These are phyloP conservation scores for Sesbania bispinosa DNA, from an alignment of 306 rosid genomes.

Conservation along the genomic window DNA sequence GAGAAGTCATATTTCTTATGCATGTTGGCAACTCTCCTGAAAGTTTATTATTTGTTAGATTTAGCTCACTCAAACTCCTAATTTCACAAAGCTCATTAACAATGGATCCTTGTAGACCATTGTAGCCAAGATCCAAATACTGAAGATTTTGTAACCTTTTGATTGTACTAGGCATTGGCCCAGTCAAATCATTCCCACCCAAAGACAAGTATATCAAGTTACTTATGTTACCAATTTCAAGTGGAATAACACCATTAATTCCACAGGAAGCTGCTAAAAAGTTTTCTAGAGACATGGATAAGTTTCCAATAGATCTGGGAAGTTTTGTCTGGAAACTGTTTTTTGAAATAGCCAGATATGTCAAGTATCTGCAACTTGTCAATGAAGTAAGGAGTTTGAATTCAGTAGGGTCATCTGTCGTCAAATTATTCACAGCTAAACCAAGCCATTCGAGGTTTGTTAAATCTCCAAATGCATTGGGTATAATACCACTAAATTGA, in stretches of 20 bases:
- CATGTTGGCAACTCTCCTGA: conserved; percentile 26
- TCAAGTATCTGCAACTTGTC: not conserved
- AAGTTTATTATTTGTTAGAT: not conserved
- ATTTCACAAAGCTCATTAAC: conserved; percentile 25
- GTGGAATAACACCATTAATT: not conserved
- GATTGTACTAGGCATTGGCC: conserved; percentile 25
- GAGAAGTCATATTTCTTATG: conserved; percentile 12
- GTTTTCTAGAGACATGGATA: not conserved
- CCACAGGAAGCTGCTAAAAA: not conserved
- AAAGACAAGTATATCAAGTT: not conserved
- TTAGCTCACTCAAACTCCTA: not conserved
- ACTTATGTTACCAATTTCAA: conserved; percentile 24
- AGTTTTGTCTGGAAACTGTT: not conserved
- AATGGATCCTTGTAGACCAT: conserved; percentile 13
- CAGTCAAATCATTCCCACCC: not conserved
- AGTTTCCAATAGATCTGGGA: conserved; percentile 5
- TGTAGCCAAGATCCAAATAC: not conserved
- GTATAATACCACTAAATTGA: not conserved
- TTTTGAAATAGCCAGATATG: not conserved
- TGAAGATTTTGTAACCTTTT: conserved; percentile 3
- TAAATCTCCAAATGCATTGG: not conserved
- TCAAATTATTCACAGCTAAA: not conserved
- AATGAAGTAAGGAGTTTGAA: not conserved
- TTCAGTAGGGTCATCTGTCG: not conserved
- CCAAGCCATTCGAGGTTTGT: not conserved